Percentiles rank a stretch among this genome's conserved stretches.
Conservation (phyloP, 345 rosid species). For the Aquilaria sinensis region DNA sequence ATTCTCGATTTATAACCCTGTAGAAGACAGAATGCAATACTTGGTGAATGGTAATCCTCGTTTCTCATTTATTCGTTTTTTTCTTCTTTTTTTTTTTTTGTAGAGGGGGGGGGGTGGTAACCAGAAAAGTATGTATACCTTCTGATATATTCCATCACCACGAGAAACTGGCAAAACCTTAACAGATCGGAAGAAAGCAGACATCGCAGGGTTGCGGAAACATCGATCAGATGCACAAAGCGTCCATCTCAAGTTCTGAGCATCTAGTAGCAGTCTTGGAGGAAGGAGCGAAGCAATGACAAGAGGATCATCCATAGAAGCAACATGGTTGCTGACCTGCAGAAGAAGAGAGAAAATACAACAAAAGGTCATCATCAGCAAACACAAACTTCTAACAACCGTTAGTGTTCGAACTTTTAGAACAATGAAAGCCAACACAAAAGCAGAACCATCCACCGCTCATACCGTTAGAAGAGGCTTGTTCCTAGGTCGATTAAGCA, state of each 20-base stretch:
- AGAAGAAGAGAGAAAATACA: not conserved
- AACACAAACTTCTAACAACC: not conserved
- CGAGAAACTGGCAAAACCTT: constrained; percentile 91
- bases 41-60: not conserved
- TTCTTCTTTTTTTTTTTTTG: no score
- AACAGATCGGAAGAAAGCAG: constrained; percentile 83
- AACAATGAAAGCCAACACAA: not conserved
- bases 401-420: not conserved
- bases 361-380: constrained; percentile 5
- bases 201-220: constrained; percentile 76
- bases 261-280: constrained; percentile 67
- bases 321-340: constrained; percentile 97
- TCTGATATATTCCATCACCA: constrained; percentile 94
- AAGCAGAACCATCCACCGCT: not conserved
- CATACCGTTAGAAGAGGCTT: constrained; percentile 82
- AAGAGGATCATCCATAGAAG: constrained; percentile 91
- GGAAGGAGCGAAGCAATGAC: constrained; percentile 92
- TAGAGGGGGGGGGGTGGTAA: no score
- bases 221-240: constrained; percentile 95
- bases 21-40: no score
- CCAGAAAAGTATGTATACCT: constrained; percentile 36
- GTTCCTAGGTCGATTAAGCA: constrained; percentile 67
- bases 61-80: not conserved
- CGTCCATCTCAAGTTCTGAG: constrained; percentile 89
- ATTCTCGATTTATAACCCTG: no score